phyloP scores from a whole-genome alignment of 2,329 filamentous ascomycete genomes.

The Fusarium sublunatum region DNA sequence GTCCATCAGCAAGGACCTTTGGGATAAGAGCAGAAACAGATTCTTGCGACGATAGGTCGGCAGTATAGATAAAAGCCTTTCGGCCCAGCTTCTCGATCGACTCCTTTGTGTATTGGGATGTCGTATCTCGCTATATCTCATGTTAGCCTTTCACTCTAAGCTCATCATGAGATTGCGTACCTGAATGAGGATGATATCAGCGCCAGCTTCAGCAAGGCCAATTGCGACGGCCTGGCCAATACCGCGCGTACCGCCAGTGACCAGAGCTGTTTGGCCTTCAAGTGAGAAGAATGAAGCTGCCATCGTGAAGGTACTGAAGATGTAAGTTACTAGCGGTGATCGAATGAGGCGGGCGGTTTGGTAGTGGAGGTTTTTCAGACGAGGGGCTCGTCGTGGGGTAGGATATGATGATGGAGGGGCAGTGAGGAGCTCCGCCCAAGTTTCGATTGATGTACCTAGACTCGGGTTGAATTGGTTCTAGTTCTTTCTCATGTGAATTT shows the following conservation, averaged over 20 bases:
- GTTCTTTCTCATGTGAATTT: neutral
- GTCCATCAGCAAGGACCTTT: conserved; percentile 69
- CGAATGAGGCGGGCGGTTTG: conserved; percentile 6
- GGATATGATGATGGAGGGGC: conserved; percentile 13
- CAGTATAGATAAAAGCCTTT: conserved; percentile 73
- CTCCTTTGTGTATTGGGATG: conserved; percentile 64
- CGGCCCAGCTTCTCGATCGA: conserved; percentile 74
- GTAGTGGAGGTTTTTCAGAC: conserved; percentile 1
- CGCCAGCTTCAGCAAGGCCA: conserved; percentile 68
- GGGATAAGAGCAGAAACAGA: conserved; percentile 72
- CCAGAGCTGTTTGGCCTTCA: conserved; percentile 65
- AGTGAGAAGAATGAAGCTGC: conserved; percentile 62
- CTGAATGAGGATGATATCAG: conserved; percentile 67
- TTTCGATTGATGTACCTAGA: neutral
- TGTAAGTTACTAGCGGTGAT: neutral
- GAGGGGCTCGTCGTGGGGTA: conserved; percentile 29
- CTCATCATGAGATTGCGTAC: conserved; percentile 47
- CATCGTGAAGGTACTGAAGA: conserved; percentile 44
- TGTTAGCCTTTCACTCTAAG: conserved; percentile 11
- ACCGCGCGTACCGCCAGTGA: conserved; percentile 68
- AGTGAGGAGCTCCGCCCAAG: neutral
- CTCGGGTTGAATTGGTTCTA: conserved; percentile 8
- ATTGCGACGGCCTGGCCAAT: conserved; percentile 69
- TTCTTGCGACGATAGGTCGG: conserved; percentile 72
- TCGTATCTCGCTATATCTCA: conserved; percentile 54